Base-by-base conservation (phyloP, 495 filamentous ascomycete species). In the Clohesyomyces aquaticus region DNA sequence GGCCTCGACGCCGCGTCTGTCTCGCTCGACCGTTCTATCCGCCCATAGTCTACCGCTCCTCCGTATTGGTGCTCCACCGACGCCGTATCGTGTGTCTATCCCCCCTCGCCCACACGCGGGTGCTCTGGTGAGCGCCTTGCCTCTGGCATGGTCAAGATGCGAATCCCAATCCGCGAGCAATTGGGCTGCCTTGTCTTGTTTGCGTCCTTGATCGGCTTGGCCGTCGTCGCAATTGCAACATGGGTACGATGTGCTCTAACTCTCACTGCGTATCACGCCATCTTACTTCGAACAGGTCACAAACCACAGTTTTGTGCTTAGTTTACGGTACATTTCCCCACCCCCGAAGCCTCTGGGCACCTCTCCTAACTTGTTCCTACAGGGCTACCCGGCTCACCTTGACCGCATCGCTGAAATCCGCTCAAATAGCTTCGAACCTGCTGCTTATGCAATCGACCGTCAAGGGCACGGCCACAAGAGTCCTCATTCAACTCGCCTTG, bases 81-180 rank as follows among this genome's bases (percentile, higher is more conserved):
- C 29, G 28, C 55, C 43, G 18, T 23, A 38, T 43, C 10, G 18
- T 14, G 27, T 11, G 9, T 22, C 41, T 49, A 6, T 11, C 38
- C n/a, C n/a, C n/a, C n/a, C n/a, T n/a, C n/a, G n/a, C n/a, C n/a
- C n/a, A n/a, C n/a, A n/a, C n/a, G n/a, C n/a, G 21, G 16, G 19
- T 8, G 43, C 43, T 18, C 43, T 23, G 6, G 43, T 23, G 43
- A n/a, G 43, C 43, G 8, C 21, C 16, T 47, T 4, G 19, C n/a
- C 25, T 21, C 43, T 14, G 54, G 29, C 14, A 71, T 71, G 67
- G 63, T 70, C 73, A 85, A 75, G 69, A 93, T 95, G 88, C 82
- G 90, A 71, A 85, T 94, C 74, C 85, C 88, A 22, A 95, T 95
- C 71, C 82, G 90, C 63, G 86, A 90, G 77, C 91, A 95, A 81